These are phyloP conservation scores for Chytriomyces confervae DNA, from an alignment of 192 early-diverging fungal genomes.

Conservation along the genomic window DNA sequence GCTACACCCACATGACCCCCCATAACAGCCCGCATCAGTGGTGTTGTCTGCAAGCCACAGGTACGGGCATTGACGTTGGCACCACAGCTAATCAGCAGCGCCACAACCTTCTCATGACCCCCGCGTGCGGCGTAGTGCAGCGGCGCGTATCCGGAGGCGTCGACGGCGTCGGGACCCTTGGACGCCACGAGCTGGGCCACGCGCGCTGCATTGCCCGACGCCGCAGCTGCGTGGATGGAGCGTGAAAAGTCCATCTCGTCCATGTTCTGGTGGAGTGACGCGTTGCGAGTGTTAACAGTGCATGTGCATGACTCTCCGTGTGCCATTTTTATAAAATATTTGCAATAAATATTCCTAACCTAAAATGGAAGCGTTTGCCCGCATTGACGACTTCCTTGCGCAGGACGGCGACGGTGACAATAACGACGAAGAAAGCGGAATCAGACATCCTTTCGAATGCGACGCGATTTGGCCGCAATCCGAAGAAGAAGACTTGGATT, in stretches of 20 bases:
- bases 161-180: not conserved
- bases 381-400: constrained; percentile 21
- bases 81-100: constrained; percentile 5
- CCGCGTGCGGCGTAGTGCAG: constrained; percentile 26
- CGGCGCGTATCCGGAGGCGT: constrained; percentile 15
- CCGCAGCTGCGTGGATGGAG: not conserved
- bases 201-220: constrained; percentile 4
- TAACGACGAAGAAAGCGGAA: not conserved
- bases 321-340: too few relatives aligned
- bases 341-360: too few relatives aligned
- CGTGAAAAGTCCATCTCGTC: constrained; percentile 27
- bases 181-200: constrained; percentile 2
- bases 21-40: constrained; percentile 22
- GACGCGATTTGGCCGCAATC: not conserved
- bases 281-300: constrained; percentile 6
- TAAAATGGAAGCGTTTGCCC: not conserved
- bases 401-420: not conserved
- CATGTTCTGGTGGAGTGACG: constrained; percentile 11
- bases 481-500: not conserved
- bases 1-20: constrained; percentile 6
- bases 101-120: constrained; percentile 10
- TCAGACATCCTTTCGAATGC: constrained; percentile 2
- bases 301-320: not conserved
- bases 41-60: constrained; percentile 12
- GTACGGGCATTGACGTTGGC: constrained; percentile 8